These are phyloP conservation scores for Withania somnifera DNA, from an alignment of 305 asterid species.

Conservation along the genomic window DNA sequence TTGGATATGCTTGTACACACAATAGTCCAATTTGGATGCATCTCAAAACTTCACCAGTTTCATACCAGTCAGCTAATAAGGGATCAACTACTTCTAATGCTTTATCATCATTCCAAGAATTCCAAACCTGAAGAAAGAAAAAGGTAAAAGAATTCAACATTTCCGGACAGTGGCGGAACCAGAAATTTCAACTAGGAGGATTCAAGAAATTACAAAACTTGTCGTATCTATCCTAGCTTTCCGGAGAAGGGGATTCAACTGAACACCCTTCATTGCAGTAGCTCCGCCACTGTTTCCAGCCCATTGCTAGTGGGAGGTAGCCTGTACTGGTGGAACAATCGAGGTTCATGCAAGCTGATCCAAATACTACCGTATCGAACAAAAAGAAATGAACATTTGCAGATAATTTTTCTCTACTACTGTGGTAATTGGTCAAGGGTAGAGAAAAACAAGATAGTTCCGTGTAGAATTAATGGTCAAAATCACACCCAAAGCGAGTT, in stretches of 20 bases:
- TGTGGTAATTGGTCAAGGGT: neutral
- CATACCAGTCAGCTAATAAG: neutral
- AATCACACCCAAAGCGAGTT: no score
- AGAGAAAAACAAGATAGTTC: neutral
- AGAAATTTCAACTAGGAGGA: neutral
- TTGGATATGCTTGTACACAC: conserved; percentile 20
- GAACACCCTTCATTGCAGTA: neutral
- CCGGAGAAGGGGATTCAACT: neutral
- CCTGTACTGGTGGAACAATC: neutral
- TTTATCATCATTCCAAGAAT: conserved; percentile 18
- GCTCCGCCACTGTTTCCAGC: neutral
- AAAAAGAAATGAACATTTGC: neutral
- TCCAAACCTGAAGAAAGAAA: conserved; percentile 17
- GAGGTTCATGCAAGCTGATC: neutral
- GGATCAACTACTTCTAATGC: conserved; percentile 16
- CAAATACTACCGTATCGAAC: neutral
- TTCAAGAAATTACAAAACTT: neutral
- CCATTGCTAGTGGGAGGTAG: neutral
- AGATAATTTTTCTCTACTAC: neutral
- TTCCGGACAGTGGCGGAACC: neutral
- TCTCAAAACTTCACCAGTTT: conserved; percentile 8
- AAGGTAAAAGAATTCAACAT: neutral
- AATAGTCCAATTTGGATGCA: conserved; percentile 27
- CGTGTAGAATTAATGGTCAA: no score
- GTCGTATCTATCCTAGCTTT: neutral